Evolutionary conservation across 1,284 basidiomycete species (phyloP).

Genomic region (Flammula alnicola): DNA sequence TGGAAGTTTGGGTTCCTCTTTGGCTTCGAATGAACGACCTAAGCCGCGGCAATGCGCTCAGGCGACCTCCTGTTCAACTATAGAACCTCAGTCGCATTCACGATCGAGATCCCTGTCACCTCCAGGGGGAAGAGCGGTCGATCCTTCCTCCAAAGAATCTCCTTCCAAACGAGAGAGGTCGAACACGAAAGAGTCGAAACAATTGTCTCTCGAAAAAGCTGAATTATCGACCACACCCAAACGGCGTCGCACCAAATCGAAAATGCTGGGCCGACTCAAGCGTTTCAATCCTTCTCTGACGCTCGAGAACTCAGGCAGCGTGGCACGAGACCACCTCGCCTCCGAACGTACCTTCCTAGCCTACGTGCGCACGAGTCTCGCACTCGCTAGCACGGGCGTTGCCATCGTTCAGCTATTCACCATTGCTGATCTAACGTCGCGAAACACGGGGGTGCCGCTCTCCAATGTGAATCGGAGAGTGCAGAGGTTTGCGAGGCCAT

Average conservation of each 20-base stretch:
- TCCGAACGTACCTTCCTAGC: conserved; percentile 54
- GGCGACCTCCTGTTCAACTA: too few species aligned
- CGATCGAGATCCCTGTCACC: too few species aligned
- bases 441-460: conserved; percentile 13
- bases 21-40: too few species aligned
- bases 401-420: conserved; percentile 61
- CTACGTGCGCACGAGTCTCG: conserved; percentile 53
- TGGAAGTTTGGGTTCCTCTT: too few species aligned
- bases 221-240: conserved; percentile 41
- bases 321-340: conserved; percentile 54
- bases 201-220: too few species aligned
- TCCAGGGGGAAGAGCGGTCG: too few species aligned
- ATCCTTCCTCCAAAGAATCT: too few species aligned
- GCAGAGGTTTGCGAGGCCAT: conserved; percentile 48
- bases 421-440: conserved; percentile 39
- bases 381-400: conserved; percentile 53
- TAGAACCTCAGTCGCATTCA: too few species aligned
- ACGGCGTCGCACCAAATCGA: too few species aligned
- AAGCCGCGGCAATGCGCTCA: too few species aligned
- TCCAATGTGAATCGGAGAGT: conserved; percentile 17
- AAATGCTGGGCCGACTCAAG: neutral
- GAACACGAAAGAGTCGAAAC: too few species aligned
- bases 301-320: conserved; percentile 48
- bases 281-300: conserved; percentile 31
- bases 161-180: too few species aligned